These are phyloP conservation scores for Tulasnella sp. DNA, from an alignment of 768 basidiomycete genomes.

Conservation along the genomic window DNA sequence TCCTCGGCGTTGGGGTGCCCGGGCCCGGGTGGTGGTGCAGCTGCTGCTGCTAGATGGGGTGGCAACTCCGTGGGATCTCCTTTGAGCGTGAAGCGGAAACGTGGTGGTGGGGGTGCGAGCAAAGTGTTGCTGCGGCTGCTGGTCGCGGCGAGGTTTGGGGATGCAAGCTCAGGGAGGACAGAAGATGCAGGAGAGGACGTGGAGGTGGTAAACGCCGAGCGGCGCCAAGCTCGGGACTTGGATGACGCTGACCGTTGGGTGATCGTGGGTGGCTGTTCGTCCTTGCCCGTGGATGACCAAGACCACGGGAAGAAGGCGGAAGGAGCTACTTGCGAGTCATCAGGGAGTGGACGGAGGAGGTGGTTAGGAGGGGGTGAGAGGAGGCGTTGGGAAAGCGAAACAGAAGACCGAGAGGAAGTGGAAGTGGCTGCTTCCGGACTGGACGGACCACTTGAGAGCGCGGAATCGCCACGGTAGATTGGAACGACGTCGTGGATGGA, in stretches of 20 bases:
- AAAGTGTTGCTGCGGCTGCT: background rate
- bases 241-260: background rate
- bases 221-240: background rate
- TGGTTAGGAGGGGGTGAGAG: constrained; percentile 3
- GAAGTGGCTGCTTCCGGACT: constrained; percentile 2
- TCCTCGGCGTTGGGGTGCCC: background rate
- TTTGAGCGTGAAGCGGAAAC: background rate
- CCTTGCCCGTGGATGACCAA: background rate
- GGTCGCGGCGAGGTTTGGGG: background rate
- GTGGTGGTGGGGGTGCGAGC: background rate
- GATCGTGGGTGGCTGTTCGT: background rate
- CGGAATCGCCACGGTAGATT: background rate
- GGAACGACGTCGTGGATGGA: constrained; percentile 12
- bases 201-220: constrained; percentile 1
- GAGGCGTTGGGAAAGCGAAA: constrained; percentile 3
- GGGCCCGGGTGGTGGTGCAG: background rate
- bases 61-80: background rate
- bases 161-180: background rate
- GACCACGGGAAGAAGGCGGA: constrained; percentile 1
- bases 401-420: background rate
- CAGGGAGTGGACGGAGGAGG: background rate
- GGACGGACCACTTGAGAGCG: constrained; percentile 1
- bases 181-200: background rate
- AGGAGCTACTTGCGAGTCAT: background rate
- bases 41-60: too few species aligned